Percentiles rank a stretch among this genome's conserved stretches.
Conservation (phyloP, 805 yeast species). For the Starmerella kuoi region DNA sequence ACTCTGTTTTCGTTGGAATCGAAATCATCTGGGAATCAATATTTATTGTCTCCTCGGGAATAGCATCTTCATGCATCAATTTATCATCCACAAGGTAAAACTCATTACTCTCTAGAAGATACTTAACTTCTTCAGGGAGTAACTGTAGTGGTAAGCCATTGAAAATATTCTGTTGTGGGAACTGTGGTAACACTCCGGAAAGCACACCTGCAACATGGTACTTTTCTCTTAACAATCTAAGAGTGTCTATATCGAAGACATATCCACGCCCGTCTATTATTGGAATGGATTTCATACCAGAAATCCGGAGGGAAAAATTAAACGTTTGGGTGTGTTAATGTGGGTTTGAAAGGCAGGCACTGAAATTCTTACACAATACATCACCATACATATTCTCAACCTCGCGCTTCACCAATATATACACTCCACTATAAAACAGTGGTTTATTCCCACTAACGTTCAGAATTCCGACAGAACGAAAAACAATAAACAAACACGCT, state of each 20-base stretch:
- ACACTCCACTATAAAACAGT: not conserved
- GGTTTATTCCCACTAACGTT: too few relatives aligned
- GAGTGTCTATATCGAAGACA: conserved; percentile 45
- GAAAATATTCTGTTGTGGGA: conserved; percentile 90
- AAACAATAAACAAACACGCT: too few relatives aligned
- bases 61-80: conserved; percentile 11
- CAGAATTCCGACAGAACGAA: too few relatives aligned
- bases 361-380: too few relatives aligned
- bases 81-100: conserved; percentile 35
- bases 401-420: too few relatives aligned
- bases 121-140: conserved; percentile 58
- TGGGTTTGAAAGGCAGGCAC: too few relatives aligned
- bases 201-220: conserved; percentile 65
- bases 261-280: conserved; percentile 38
- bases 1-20: conserved; percentile 1
- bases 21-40: not conserved
- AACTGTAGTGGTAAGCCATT: conserved; percentile 71
- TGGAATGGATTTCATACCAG: conserved; percentile 27
- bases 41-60: not conserved
- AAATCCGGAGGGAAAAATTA: not conserved
- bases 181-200: conserved; percentile 70
- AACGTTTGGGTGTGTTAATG: too few relatives aligned
- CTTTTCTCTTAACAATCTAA: conserved; percentile 41
- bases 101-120: conserved; percentile 42
- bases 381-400: too few relatives aligned